Base-by-base conservation (phyloP, 2,329 filamentous ascomycete genomes). In the Alternaria panax region DNA sequence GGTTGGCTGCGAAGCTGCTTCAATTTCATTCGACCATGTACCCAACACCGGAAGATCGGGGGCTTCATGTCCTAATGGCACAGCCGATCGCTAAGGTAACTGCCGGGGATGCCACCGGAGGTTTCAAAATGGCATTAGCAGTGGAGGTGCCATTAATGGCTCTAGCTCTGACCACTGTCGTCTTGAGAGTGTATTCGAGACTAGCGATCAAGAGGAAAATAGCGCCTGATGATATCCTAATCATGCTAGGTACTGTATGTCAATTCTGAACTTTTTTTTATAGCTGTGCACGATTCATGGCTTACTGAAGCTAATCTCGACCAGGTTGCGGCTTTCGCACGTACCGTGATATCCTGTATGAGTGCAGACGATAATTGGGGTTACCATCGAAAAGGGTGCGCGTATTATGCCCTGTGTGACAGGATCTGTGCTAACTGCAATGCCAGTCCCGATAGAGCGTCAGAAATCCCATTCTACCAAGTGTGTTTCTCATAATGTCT, bases 91-190 rank as follows among this genome's bases (percentile, higher is more conserved):
- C 46, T 25, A 30, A 60, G 5, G 30, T 65, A 20, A 50, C 54
- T 6, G 22, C 50, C 18, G 59, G 52, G 24, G 62, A 66, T 57
- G 20, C 46, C 3, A 60, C 51, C 30, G 38, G 51, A 9, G 48
- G 51, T 25, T 58, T 62, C 50, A 51, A 47, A 22, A 63, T 64
- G 14, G 67, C 69, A 14, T 57, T 68, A 5, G 69, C 65, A 8
- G 66, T 73, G 4, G 71, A 74, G 48, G 67, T 73, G 8, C 71
- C 70, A 4, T 43, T 73, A n/a, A 67, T 74, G 27, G 45, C 67
- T 3, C 41, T 71, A 7, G 71, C 69, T 11, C 47, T 69, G n/a
- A 54, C 48, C 12, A 68, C 67, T 3, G 70, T 74, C 12, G 48
- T 59, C n/a, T 47, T 70, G 43, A 54, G 71, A 36, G 56, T 72